A percentile compares a stretch with the other conserved stretches of the same genome.
Conservation (phyloP, 345 rosid genomes). For the Acer saccharum region DNA sequence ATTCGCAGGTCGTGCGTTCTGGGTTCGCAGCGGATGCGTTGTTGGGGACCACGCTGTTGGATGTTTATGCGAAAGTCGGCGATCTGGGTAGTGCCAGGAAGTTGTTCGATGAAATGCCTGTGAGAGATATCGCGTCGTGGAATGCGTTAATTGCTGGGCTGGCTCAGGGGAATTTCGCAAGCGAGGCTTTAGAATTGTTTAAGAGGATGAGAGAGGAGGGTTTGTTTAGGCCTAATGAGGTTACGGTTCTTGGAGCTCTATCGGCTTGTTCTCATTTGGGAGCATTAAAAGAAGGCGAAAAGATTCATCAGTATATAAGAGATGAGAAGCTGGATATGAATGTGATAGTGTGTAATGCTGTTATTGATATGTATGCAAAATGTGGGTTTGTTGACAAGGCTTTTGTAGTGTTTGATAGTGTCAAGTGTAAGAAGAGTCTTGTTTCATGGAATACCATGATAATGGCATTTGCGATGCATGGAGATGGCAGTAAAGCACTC, state of each 20-base stretch:
- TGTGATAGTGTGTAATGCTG: constrained; percentile 67
- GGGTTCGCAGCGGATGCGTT: constrained; percentile 70
- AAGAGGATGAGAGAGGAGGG: constrained; percentile 54
- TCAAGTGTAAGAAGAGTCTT: constrained; percentile 48
- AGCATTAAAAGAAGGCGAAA: constrained; percentile 65
- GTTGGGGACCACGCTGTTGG: constrained; percentile 76
- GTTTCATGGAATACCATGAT: constrained; percentile 94
- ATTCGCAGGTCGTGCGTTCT: constrained; percentile 47
- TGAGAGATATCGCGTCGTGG: constrained; percentile 79
- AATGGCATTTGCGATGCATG: constrained; percentile 83
- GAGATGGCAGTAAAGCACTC: constrained; percentile 63
- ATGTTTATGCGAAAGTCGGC: constrained; percentile 67
- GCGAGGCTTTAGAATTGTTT: constrained; percentile 67
- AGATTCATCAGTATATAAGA: constrained; percentile 46
- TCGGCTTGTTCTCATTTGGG: constrained; percentile 83
- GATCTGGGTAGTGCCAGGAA: constrained; percentile 46
- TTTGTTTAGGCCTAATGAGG: constrained; percentile 53
- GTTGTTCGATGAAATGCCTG: constrained; percentile 75
- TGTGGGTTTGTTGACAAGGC: constrained; percentile 82
- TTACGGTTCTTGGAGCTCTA: constrained; percentile 75
- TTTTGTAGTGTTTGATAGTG: constrained; percentile 49
- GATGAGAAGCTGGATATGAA: constrained; percentile 55
- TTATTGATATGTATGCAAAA: constrained; percentile 82
- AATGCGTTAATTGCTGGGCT: constrained; percentile 82
- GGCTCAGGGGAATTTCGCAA: constrained; percentile 59